phyloP scores from a whole-genome alignment of 768 basidiomycete genomes.

The Russula vinacea region DNA sequence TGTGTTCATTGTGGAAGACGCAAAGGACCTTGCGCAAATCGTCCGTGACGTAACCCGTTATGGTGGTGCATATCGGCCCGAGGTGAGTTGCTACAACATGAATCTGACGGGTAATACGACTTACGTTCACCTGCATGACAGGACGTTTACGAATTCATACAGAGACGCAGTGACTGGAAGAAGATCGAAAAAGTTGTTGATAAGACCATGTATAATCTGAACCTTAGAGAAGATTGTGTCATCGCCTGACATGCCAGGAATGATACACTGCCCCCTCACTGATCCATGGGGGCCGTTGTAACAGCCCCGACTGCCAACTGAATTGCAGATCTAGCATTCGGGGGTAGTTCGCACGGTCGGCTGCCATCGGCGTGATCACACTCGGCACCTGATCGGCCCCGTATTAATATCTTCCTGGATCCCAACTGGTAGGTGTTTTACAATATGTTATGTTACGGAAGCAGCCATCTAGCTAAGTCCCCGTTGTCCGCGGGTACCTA shows the following conservation, averaged over 20 bases:
- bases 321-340: constrained; percentile 11
- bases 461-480: not conserved
- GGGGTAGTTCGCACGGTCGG: constrained; percentile 16
- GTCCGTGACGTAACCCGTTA: constrained; percentile 94
- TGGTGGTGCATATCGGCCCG: constrained; percentile 90
- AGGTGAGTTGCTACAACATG: constrained; percentile 50
- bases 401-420: constrained; percentile 7
- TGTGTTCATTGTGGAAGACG: constrained; percentile 92
- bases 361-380: constrained; percentile 14
- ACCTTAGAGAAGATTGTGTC: constrained; percentile 89
- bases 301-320: not conserved
- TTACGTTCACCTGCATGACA: constrained; percentile 31
- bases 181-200: constrained; percentile 96
- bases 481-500: not conserved
- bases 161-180: constrained; percentile 94
- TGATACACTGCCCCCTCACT: not conserved
- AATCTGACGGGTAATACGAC: constrained; percentile 2
- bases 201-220: constrained; percentile 91
- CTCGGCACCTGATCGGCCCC: constrained; percentile 12
- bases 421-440: constrained; percentile 3
- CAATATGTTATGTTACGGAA: constrained; percentile 5
- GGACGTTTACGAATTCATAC: constrained; percentile 96
- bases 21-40: constrained; percentile 94
- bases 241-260: constrained; percentile 35
- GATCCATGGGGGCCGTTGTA: not conserved